Base-by-base conservation (phyloP, 2,329 filamentous ascomycete genomes). In the Fusarium sterilihyphosum region DNA sequence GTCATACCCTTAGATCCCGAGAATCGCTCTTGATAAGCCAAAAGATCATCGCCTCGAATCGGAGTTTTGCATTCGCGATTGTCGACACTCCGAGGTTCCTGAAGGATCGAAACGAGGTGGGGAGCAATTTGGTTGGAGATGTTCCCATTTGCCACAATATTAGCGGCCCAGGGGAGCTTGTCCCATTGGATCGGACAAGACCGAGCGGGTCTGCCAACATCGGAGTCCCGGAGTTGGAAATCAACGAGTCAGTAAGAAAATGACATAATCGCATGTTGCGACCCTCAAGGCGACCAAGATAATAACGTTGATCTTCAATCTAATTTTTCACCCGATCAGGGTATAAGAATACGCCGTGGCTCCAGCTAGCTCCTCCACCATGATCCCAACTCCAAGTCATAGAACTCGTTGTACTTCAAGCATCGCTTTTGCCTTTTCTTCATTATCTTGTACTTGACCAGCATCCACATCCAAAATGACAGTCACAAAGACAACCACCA, bases 201-300 rank as follows among this genome's bases (percentile, higher is more conserved):
- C 67, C 43, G 38, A 52, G 1, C 20, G 17, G 31, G 31, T 52
- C 38, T 64, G n/a, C 8, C 20, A 43, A 24, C 9, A 4, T 46
- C 67, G 67, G 67, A 56, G 29, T 38, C 41, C 38, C 67, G 67
- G 65, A 69, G 67, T 69, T 70, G 12, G 14, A 43, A 44, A 35
- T 70, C 50, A 53, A 52, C 33, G 24, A 69, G 41, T 52, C 33
- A 54, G 31, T 31, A 24, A 43, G 9, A 35, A 33, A 31, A 64
- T 70, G 58, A 64, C 65, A 64, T 46, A 64, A 70, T 64, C 24
- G 1, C 12, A 10, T 26, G 11, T 38, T 10, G 14, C 22, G 11
- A 44, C 31, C 24, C 22, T 40, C 43, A 24, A 35, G 33, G 33
- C 20, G 11, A 63, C 38, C 49, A 57, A 52, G 58, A 29, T 29